phyloP scores from a whole-genome alignment of 1,284 basidiomycete genomes.

The Irpex sp. region DNA sequence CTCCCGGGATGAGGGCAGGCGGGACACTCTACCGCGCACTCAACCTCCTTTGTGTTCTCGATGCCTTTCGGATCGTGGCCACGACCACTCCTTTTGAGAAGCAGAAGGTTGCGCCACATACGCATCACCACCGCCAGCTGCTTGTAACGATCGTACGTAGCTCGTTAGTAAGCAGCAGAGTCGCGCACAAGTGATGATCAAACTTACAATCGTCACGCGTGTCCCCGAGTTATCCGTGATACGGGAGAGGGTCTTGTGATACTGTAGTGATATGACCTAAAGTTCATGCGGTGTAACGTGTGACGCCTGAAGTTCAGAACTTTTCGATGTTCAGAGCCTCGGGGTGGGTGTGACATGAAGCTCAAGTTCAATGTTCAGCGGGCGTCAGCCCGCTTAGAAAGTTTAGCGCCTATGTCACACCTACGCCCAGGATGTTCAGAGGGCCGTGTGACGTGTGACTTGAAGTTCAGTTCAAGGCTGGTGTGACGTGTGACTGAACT shows the following conservation, averaged over 20 bases:
- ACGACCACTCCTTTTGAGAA: constrained; percentile 18
- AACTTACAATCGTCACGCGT: neutral
- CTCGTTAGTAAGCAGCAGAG: neutral
- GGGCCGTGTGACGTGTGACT: too few species aligned
- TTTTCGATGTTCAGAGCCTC: too few species aligned
- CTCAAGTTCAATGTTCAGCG: too few species aligned
- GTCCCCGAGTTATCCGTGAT: constrained; percentile 16
- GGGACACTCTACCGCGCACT: constrained; percentile 20
- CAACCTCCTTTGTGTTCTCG: constrained; percentile 13
- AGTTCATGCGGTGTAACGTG: too few species aligned
- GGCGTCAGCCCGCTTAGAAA: too few species aligned
- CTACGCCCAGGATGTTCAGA: too few species aligned
- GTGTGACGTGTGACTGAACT: too few species aligned
- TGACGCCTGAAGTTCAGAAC: too few species aligned
- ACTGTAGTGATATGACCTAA: too few species aligned
- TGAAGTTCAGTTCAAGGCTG: too few species aligned
- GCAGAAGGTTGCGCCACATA: constrained; percentile 17
- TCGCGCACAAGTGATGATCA: neutral
- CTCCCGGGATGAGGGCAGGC: constrained; percentile 25
- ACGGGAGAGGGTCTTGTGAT: constrained; percentile 12
- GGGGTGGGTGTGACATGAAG: too few species aligned
- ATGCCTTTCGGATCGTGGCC: constrained; percentile 17
- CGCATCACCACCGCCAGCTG: constrained; percentile 2
- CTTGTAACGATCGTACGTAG: neutral
- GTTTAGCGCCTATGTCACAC: too few species aligned